Conservation (phyloP, 208 protist genomes). For the Strigomonas culicis region DNA sequence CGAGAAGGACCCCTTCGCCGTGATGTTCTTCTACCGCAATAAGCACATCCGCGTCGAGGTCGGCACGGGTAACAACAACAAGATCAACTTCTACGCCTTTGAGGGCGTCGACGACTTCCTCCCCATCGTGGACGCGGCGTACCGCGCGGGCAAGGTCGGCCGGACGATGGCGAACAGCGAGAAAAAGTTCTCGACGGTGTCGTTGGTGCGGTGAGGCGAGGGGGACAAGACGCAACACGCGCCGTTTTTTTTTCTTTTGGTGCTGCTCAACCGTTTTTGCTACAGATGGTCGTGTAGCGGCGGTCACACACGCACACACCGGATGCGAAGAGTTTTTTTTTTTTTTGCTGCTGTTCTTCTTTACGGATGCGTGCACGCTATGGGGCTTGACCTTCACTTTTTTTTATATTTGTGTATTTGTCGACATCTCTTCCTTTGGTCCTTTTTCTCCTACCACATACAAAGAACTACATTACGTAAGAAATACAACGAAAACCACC, state of each 20-base stretch:
- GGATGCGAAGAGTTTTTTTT: conserved; percentile 5
- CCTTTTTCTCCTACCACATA: too few species aligned
- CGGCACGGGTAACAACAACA: conserved; percentile 99
- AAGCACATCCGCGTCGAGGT: conserved; percentile 99
- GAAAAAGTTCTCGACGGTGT: conserved; percentile 95
- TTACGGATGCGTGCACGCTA: background rate
- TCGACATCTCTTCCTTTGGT: background rate
- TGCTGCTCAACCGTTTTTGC: background rate
- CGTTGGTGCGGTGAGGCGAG: conserved; percentile 29
- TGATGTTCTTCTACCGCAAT: conserved; percentile 99
- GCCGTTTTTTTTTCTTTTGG: background rate
- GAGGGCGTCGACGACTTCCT: conserved; percentile 96
- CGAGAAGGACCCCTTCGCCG: conserved; percentile 95
- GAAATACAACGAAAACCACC: background rate
- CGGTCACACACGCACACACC: too few species aligned
- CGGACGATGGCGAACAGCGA: conserved; percentile 95
- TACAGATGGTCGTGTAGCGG: background rate
- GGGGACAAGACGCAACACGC: background rate
- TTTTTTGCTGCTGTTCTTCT: background rate
- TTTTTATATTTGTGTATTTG: conserved; percentile 1
- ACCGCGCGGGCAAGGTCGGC: conserved; percentile 94
- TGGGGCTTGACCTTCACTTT: conserved; percentile 1
- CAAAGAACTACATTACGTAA: background rate
- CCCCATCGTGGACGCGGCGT: conserved; percentile 97
- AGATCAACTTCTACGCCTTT: conserved; percentile 98